These are phyloP conservation scores for Trichosporon coremiiforme DNA, from an alignment of 1,284 basidiomycete genomes.

Conservation along the genomic window DNA sequence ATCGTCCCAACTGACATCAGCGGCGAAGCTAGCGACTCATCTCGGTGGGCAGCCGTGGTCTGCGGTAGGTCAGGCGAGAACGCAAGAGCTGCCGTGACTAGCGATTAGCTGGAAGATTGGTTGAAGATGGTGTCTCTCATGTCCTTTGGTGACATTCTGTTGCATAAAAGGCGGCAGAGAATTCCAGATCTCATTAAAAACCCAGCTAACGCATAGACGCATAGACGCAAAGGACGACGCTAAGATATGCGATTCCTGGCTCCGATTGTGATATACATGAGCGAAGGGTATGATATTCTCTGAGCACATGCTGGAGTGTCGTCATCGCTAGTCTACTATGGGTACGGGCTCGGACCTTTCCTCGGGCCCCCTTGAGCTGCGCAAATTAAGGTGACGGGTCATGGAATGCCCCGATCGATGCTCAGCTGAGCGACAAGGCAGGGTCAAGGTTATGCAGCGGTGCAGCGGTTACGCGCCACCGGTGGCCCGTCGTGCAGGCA, in stretches of 20 bases:
- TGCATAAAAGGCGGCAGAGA: neutral
- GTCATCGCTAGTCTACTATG: neutral
- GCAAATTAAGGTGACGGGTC: no score
- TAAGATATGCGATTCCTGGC: neutral
- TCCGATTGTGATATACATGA: neutral
- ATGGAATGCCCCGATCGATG: neutral
- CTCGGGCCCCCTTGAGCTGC: no score
- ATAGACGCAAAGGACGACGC: no score
- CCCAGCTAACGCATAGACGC: no score
- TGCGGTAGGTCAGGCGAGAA: no score
- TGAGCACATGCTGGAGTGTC: neutral
- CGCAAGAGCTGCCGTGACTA: no score
- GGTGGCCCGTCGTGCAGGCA: neutral
- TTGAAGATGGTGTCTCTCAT: neutral
- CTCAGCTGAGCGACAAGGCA: no score
- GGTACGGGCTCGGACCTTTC: no score
- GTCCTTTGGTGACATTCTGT: neutral
- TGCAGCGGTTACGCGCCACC: neutral
- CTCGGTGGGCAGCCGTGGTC: no score
- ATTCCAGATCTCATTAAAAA: conserved; percentile 3
- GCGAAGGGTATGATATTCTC: neutral
- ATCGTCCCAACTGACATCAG: no score
- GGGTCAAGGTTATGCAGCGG: neutral
- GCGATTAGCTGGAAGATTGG: no score
- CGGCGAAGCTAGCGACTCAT: no score